These are phyloP conservation scores for Lachancea dasiensis DNA, from an alignment of 805 yeast species.

Conservation along the genomic window DNA sequence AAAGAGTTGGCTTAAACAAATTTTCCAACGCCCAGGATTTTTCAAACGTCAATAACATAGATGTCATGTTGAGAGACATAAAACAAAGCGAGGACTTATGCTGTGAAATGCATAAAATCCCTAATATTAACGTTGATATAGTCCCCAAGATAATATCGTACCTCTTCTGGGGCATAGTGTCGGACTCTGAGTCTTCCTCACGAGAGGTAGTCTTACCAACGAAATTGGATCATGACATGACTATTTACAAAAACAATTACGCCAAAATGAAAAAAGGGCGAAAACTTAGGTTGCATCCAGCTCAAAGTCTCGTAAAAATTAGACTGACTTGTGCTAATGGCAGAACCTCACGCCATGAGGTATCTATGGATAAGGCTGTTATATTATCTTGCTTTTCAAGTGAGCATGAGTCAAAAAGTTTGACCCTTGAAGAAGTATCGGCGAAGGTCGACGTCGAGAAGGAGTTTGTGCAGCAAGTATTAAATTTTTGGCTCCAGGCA, in stretches of 20 bases:
- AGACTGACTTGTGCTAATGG: slow-evolving; percentile 48
- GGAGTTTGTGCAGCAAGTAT: slow-evolving; percentile 34
- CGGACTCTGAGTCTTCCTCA: slow-evolving; percentile 9
- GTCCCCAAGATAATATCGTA: slow-evolving; percentile 66
- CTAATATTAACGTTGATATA: slow-evolving; percentile 26
- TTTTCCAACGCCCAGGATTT: slow-evolving; percentile 10
- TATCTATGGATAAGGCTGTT: slow-evolving; percentile 65
- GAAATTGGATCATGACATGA: slow-evolving; percentile 37
- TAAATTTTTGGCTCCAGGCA: slow-evolving; percentile 59
- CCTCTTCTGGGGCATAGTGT: slow-evolving; percentile 65
- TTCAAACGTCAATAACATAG: slow-evolving; percentile 48
- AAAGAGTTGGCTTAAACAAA: slow-evolving; percentile 13
- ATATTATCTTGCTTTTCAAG: slow-evolving; percentile 47
- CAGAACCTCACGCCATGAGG: slow-evolving; percentile 38
- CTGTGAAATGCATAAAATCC: slow-evolving; percentile 30
- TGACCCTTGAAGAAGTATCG: slow-evolving; percentile 33
- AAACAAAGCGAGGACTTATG: slow-evolving; percentile 48
- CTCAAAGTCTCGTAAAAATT: slow-evolving; percentile 56
- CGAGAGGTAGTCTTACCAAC: slow-evolving; percentile 44
- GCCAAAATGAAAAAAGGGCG: slow-evolving; percentile 49
- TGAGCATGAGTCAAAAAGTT: slow-evolving; percentile 1
- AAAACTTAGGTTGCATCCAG: slow-evolving; percentile 48
- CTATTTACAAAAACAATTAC: slow-evolving; percentile 41
- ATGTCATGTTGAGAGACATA: slow-evolving; percentile 79
- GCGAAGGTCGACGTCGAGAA: slow-evolving; percentile 39